phyloP scores from a whole-genome alignment of 495 filamentous ascomycete genomes.

The Lichina pygmaea region DNA sequence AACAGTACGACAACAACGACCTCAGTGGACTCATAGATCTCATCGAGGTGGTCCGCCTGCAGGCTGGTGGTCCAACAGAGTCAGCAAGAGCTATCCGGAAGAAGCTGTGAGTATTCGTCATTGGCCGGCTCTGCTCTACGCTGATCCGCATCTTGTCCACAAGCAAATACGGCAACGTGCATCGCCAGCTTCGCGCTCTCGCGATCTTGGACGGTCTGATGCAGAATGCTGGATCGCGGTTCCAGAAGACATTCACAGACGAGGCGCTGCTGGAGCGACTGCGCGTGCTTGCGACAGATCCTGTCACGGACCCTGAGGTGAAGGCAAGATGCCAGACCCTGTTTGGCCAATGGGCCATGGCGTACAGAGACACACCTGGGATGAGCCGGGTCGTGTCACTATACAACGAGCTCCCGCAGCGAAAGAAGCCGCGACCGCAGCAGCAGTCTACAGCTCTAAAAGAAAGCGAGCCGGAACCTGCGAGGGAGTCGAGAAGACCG shows the following conservation, averaged over 20 bases:
- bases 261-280: slow-evolving; percentile 85
- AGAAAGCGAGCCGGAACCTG: slow-evolving; percentile 38
- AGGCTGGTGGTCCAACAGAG: slow-evolving; percentile 67
- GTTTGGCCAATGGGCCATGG: slow-evolving; percentile 66
- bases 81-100: slow-evolving; percentile 82
- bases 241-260: slow-evolving; percentile 69
- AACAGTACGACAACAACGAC: slow-evolving; percentile 75
- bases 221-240: slow-evolving; percentile 74
- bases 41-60: slow-evolving; percentile 77
- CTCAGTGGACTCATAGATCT: slow-evolving; percentile 78
- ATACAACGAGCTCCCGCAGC: slow-evolving; percentile 52
- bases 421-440: slow-evolving; percentile 35
- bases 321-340: slow-evolving; percentile 62
- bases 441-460: slow-evolving; percentile 54
- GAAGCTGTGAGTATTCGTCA: slow-evolving; percentile 44
- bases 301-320: slow-evolving; percentile 62
- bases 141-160: neutral
- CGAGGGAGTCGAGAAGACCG: slow-evolving; percentile 21
- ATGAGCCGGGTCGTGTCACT: slow-evolving; percentile 54
- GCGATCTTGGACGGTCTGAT: slow-evolving; percentile 82
- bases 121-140: neutral
- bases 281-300: slow-evolving; percentile 61
- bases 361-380: slow-evolving; percentile 58
- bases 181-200: slow-evolving; percentile 74
- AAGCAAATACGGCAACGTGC: slow-evolving; percentile 81